phyloP scores from a whole-genome alignment of 2,329 filamentous ascomycete species.

The Aquanectria penicillioides region DNA sequence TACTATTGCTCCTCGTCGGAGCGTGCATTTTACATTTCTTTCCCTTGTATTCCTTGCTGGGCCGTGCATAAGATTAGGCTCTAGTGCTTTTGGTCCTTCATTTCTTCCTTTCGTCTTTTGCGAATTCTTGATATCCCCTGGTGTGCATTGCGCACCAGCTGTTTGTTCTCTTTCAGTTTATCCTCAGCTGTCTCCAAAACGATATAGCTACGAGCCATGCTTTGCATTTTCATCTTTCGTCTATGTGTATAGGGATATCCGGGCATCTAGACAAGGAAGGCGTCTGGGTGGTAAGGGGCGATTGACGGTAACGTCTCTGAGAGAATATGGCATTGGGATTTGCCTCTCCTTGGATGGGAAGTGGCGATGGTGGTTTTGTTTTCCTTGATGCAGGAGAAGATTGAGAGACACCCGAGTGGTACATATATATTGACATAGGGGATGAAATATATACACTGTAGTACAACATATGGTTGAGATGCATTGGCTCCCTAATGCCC shows the following conservation, averaged over 20 bases:
- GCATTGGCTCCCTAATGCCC: too few relatives aligned
- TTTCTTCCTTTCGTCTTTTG: slow-evolving; percentile 15
- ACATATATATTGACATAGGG: background rate
- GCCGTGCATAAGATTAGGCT: slow-evolving; percentile 7
- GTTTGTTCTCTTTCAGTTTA: slow-evolving; percentile 18
- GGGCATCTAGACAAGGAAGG: slow-evolving; percentile 40
- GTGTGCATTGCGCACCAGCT: slow-evolving; percentile 23
- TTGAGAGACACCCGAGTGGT: background rate
- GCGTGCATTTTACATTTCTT: background rate
- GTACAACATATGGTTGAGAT: too few relatives aligned
- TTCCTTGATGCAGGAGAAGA: background rate
- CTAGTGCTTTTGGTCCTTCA: slow-evolving; percentile 1
- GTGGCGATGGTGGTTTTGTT: slow-evolving; percentile 3
- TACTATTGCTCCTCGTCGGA: slow-evolving; percentile 1
- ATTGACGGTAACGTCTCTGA: background rate
- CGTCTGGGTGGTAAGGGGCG: slow-evolving; percentile 29
- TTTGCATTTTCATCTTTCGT: slow-evolving; percentile 30
- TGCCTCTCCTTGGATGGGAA: slow-evolving; percentile 13
- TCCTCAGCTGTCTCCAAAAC: slow-evolving; percentile 12
- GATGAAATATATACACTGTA: background rate
- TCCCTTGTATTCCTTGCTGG: slow-evolving; percentile 5
- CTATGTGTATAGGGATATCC: slow-evolving; percentile 19
- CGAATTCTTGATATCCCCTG: slow-evolving; percentile 40
- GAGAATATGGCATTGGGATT: slow-evolving; percentile 9
- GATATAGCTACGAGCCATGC: slow-evolving; percentile 31